Evolutionary conservation across 2,329 filamentous ascomycete genomes (phyloP), one percentile per base, ranked within the genome.

Genomic region (Beauveria sp.): DNA sequence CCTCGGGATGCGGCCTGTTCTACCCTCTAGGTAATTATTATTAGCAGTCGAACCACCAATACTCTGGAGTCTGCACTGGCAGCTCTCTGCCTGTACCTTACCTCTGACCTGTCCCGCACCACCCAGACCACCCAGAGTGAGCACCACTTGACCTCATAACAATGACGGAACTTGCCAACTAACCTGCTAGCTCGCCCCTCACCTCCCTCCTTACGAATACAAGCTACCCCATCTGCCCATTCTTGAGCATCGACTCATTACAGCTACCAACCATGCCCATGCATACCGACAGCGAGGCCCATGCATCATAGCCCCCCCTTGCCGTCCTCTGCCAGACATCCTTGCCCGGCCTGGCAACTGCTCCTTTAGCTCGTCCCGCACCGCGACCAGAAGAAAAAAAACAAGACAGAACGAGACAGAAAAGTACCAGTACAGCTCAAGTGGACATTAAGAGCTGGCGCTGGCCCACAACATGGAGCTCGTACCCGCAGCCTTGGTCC

Each of bases 401-500:
- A 44, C 40, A 40, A 43, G 28, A 50, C 30, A 47, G 37, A 51
- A 59, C 46, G 56, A 59, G 37, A 52, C 30, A 54, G 40, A 46
- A 26, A 52, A 41, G 30, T 22, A 51, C 22, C 44, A 58, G 34
- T n/a, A 22, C 47, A 54, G 51, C 46, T 51, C 30, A 58, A 18
- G 44, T 58, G 55, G 30, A 28, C 46, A 60, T 41, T 12, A 7
- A 46, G 46, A 59, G 56, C 56, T 53, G 50, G 56, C 14, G 5
- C 37, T 16, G 24, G 57, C 37, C 56, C 56, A 58, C 56, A 53
- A 18, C 26, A 9, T n/a, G n/a, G 47, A 53, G 37, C 56, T 59
- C 18, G 56, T 59, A 59, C 48, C 48, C 56, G 56, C 56, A 59
- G 47, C 40, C 56, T 59, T 59, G 56, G 48, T 37, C 56, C 34